Evolutionary conservation across 106 monocot species (phyloP).

Genomic region (Xerophyta viscosa): DNA sequence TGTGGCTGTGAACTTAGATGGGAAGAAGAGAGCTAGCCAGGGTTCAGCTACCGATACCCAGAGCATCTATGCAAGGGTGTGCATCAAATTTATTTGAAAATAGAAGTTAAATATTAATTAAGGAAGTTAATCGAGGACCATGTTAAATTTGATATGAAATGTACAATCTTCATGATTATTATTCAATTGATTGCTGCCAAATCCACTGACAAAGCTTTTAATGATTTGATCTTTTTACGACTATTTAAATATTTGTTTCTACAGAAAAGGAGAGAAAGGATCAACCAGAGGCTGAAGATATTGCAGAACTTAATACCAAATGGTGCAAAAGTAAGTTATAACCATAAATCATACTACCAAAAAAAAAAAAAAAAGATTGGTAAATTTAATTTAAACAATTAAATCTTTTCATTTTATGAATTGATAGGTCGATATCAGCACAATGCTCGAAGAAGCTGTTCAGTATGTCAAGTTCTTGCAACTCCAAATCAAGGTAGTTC

Average conservation of each 20-base stretch:
- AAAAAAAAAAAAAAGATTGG: too few species aligned
- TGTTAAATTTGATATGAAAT: too few species aligned
- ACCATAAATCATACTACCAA: too few species aligned
- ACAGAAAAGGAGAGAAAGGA: conserved; percentile 89
- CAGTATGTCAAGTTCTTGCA: conserved; percentile 88
- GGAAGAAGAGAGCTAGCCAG: conserved; percentile 32
- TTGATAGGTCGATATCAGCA: conserved; percentile 78
- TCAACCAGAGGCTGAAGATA: conserved; percentile 71
- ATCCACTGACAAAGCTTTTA: too few species aligned
- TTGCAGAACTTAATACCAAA: conserved; percentile 70
- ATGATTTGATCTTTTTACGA: too few species aligned
- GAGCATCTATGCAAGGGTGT: conserved; percentile 63
- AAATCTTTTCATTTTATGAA: too few species aligned
- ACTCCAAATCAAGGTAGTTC: conserved; percentile 69
- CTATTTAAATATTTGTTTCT: too few species aligned
- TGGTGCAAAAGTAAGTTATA: conserved; percentile 63
- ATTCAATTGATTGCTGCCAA: too few species aligned
- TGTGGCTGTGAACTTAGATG: conserved; percentile 10
- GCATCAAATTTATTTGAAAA: not conserved
- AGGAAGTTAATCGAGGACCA: too few species aligned
- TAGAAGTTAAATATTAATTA: too few species aligned
- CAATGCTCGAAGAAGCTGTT: conserved; percentile 90
- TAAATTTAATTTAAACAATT: too few species aligned
- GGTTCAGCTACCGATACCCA: conserved; percentile 56
- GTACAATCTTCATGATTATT: too few species aligned